Evolutionary conservation across 1,139 yeast species (phyloP).

Genomic region (Candida gigantensis): DNA sequence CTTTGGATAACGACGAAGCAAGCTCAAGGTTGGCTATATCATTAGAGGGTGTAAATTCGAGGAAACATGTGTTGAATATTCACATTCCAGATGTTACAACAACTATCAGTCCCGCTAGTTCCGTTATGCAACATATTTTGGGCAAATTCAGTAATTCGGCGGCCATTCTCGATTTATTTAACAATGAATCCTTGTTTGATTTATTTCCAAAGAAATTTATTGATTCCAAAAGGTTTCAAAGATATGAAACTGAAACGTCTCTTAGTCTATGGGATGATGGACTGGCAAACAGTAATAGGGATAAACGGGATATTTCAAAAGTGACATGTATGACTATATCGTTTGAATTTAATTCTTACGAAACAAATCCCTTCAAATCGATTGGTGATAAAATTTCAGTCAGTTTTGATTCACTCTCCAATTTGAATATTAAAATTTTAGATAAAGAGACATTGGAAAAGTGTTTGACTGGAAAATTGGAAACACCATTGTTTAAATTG

Average conservation of each 20-base stretch:
- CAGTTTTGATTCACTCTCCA: constrained; percentile 31
- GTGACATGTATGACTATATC: constrained; percentile 39
- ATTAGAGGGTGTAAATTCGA: constrained; percentile 31
- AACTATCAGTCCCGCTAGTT: constrained; percentile 29
- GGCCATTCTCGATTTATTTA: constrained; percentile 4
- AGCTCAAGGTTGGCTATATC: constrained; percentile 27
- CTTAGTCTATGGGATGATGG: constrained; percentile 13
- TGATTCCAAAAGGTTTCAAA: constrained; percentile 7
- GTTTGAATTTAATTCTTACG: constrained; percentile 34
- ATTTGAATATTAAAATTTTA: constrained; percentile 25
- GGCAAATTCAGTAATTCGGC: not conserved
- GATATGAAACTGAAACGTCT: constrained; percentile 3
- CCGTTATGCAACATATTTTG: constrained; percentile 8
- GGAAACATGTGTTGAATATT: constrained; percentile 35
- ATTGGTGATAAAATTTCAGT: constrained; percentile 24
- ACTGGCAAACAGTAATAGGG: not conserved
- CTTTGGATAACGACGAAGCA: constrained; percentile 11
- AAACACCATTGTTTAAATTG: constrained; percentile 31
- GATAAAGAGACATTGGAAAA: constrained; percentile 24
- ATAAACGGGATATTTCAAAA: constrained; percentile 2
- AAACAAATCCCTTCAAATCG: constrained; percentile 35
- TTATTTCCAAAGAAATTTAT: constrained; percentile 7
- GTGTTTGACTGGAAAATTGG: constrained; percentile 30
- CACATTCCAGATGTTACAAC: constrained; percentile 48
- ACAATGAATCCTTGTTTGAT: constrained; percentile 1